A percentile compares a stretch with the other conserved stretches of the same genome.
phyloP scores from a whole-genome alignment of 2,329 filamentous ascomycete genomes.

The Aspergillus novofumigatus region DNA sequence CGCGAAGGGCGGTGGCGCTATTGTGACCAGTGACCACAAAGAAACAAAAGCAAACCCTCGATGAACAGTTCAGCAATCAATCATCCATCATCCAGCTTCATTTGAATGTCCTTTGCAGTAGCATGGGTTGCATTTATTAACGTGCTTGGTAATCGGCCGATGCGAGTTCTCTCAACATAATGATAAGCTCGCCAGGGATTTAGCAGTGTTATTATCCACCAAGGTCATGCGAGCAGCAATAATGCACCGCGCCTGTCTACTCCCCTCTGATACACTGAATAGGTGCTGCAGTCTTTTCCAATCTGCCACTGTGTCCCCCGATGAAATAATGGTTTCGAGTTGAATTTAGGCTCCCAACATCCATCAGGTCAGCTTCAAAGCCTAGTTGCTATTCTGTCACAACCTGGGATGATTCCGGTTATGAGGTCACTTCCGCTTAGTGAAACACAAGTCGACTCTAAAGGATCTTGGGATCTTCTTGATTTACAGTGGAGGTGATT shows the following conservation, averaged over 20 bases:
- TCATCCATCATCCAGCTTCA: not conserved
- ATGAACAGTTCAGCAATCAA: not conserved
- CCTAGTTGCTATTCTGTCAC: not conserved
- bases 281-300: not conserved
- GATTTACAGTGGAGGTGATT: not conserved
- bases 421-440: not conserved
- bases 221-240: not conserved
- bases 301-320: too few species aligned
- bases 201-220: not conserved
- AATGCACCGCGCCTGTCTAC: not conserved
- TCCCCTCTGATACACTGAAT: not conserved
- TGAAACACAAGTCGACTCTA: not conserved
- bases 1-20: slow-evolving; percentile 18
- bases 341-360: not conserved
- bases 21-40: not conserved
- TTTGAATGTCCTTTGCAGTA: not conserved
- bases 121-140: not conserved
- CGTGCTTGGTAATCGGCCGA: not conserved
- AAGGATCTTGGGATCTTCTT: too few species aligned
- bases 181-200: not conserved
- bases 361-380: not conserved
- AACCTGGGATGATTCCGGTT: not conserved
- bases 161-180: not conserved
- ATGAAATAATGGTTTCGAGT: not conserved
- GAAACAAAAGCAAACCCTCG: not conserved